These are phyloP conservation scores for Isoetes taiwanensis DNA, from an alignment of 75 land plant species.

Conservation along the genomic window DNA sequence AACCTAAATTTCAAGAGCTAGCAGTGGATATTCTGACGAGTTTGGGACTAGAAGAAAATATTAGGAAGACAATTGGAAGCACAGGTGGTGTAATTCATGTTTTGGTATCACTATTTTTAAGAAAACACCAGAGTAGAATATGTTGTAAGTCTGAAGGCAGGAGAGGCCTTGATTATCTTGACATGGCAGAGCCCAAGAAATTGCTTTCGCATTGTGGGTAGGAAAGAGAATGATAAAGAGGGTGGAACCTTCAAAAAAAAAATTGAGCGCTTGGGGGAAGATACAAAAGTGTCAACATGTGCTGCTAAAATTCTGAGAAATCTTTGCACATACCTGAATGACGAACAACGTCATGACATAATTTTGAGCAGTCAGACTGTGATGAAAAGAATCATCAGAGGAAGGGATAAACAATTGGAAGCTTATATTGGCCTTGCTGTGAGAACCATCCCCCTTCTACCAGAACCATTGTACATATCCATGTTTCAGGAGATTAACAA, in stretches of 20 bases:
- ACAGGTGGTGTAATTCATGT: conserved; percentile 57
- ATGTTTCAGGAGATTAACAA: too few relatives aligned
- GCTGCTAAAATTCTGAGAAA: conserved; percentile 54
- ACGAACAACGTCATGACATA: background rate
- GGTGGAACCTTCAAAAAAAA: background rate
- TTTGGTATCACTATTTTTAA: conserved; percentile 39
- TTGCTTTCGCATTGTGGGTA: too few relatives aligned
- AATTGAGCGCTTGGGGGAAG: background rate
- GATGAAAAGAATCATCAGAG: background rate
- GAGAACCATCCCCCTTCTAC: background rate
- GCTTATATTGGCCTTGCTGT: conserved; percentile 17
- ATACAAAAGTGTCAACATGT: conserved; percentile 18
- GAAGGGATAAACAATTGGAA: conserved; percentile 3
- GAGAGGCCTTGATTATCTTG: conserved; percentile 63
- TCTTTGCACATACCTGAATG: conserved; percentile 30
- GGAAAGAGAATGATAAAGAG: conserved; percentile 23
- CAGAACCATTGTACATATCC: background rate
- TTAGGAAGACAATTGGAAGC: conserved; percentile 52
- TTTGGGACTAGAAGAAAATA: conserved; percentile 52
- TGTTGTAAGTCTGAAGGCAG: conserved; percentile 37
- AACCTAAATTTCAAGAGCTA: conserved; percentile 31
- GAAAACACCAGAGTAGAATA: too few relatives aligned
- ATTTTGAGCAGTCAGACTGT: background rate
- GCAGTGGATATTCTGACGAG: conserved; percentile 47
- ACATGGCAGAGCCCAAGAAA: conserved; percentile 36